Conservation (phyloP, 352 stramenopile genomes). For the Phytophthora vignae region DNA sequence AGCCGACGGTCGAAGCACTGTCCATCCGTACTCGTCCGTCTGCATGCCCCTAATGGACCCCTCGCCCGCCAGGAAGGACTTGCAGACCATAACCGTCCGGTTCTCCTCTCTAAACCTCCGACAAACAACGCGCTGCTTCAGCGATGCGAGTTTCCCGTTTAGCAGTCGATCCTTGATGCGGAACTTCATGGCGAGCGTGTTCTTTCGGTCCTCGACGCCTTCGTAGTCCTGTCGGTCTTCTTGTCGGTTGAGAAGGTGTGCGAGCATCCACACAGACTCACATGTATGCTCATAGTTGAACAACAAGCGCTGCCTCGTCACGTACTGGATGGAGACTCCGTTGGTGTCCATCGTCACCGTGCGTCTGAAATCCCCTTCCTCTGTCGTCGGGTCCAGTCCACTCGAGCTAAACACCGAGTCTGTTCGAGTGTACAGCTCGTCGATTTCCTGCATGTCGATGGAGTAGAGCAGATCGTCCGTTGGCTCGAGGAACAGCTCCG, state of each 20-base stretch:
- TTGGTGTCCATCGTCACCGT: not conserved
- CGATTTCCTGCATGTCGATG: slow-evolving; percentile 8
- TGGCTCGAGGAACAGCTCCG: slow-evolving; percentile 7
- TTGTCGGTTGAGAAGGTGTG: slow-evolving; percentile 10
- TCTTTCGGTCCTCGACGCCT: not conserved
- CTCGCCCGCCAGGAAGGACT: slow-evolving; percentile 1
- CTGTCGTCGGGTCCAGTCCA: not conserved
- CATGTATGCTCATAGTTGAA: slow-evolving; percentile 7
- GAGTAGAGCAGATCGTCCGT: slow-evolving; percentile 13
- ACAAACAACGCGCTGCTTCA: slow-evolving; percentile 3
- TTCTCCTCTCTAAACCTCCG: not conserved
- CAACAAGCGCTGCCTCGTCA: not conserved
- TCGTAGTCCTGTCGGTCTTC: slow-evolving; percentile 2
- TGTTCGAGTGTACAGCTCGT: not conserved
- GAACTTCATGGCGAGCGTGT: slow-evolving; percentile 3
- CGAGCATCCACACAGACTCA: slow-evolving; percentile 15
- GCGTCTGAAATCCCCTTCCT: not conserved
- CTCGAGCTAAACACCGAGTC: slow-evolving; percentile 2
- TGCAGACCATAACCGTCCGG: not conserved
- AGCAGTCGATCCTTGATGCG: not conserved
- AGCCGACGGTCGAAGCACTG: slow-evolving; percentile 3
- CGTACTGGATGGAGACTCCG: slow-evolving; percentile 9
- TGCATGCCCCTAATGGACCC: slow-evolving; percentile 8
- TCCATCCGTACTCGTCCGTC: slow-evolving; percentile 8
- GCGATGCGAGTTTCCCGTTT: not conserved